Evolutionary conservation across 306 rosid genomes (phyloP), one percentile per base, ranked within the genome.

Genomic region (Argentina anserina): DNA sequence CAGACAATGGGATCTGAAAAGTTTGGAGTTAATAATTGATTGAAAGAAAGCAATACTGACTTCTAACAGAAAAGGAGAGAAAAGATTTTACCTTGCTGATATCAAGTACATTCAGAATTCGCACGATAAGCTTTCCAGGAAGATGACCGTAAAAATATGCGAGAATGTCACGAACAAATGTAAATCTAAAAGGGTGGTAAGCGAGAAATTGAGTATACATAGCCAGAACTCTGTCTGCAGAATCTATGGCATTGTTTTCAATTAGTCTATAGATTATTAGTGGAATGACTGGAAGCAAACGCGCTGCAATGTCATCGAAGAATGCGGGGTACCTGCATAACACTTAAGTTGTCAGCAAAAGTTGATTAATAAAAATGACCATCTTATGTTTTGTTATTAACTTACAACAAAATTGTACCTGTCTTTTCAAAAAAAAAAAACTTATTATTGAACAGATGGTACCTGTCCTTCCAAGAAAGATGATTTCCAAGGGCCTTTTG

Each of bases 391-490:
- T 13, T 59, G 59, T 62, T 36, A 65, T 40, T 59, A 71, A 33
- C 36, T 62, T 36, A 65, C 29, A 76, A 74, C 3, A n/a, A 68
- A 72, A 79, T 65, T 59, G 49, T 76, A 94, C 99, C 92, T 88
- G 83, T 94, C 99, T 83, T 94, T 94, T 95, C 96, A 85, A 14
- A 91, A 90, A 73, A 94, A n/a, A n/a, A n/a, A n/a, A n/a, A n/a
- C n/a, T 62, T 36, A 65, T 40, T 63, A 71, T 53, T 53, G 21
- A 76, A 74, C 3, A 68, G 73, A 79, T 65, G 62, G 49, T 76
- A 94, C 99, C 92, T 88, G 83, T 94, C 99, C 84, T 94, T 94
- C 96, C 96, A 85, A 14, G 93, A 90, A 73, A 94, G 99, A 86
- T 94, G 92, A 90, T 83, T 91, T 59, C 99, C 99, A 50, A 94